Conservation (phyloP, 352 stramenopile genomes). For the Globisporangium iwayamae region DNA sequence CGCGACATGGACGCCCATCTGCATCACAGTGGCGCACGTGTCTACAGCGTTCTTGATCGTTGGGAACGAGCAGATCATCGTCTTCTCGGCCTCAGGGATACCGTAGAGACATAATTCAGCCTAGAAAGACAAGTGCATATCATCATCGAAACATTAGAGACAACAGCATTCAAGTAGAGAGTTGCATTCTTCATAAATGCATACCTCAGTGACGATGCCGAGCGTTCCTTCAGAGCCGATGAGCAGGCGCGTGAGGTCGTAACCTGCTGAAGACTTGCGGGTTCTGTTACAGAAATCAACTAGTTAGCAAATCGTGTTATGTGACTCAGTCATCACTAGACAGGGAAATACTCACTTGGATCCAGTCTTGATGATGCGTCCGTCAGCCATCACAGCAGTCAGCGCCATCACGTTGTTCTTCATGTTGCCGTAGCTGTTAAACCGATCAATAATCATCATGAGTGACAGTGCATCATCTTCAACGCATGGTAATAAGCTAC, state of each 20-base stretch:
- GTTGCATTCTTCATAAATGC: background rate
- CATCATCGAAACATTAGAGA: background rate
- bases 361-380: slow-evolving; percentile 87
- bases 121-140: slow-evolving; percentile 12
- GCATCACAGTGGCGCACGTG: slow-evolving; percentile 80
- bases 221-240: slow-evolving; percentile 95
- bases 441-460: background rate
- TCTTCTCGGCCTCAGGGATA: slow-evolving; percentile 87
- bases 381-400: slow-evolving; percentile 90
- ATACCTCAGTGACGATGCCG: slow-evolving; percentile 91
- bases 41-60: slow-evolving; percentile 86
- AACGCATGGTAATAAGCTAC: background rate
- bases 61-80: slow-evolving; percentile 92
- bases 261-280: slow-evolving; percentile 96
- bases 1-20: slow-evolving; percentile 85
- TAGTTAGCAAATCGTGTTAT: background rate
- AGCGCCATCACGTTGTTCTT: slow-evolving; percentile 94
- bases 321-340: background rate
- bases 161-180: background rate
- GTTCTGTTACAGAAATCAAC: slow-evolving; percentile 37
- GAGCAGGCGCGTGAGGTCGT: slow-evolving; percentile 94
- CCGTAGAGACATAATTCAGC: slow-evolving; percentile 93
- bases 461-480: background rate
- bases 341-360: slow-evolving; percentile 45
- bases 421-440: slow-evolving; percentile 93